phyloP scores from a whole-genome alignment of 768 basidiomycete species.

The Tulasnella calospora region DNA sequence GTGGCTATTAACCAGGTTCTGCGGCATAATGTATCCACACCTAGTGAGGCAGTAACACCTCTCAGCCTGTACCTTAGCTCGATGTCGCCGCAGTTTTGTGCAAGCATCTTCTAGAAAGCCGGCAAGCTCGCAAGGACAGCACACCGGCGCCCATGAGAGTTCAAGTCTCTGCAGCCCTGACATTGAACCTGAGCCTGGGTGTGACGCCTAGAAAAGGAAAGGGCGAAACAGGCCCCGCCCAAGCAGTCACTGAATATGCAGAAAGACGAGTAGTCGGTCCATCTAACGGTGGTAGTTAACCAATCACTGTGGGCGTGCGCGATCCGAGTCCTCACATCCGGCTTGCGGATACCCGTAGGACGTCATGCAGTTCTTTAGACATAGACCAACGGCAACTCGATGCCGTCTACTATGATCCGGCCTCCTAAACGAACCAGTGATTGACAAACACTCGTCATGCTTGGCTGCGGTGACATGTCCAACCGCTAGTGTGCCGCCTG shows the following conservation, averaged over 20 bases:
- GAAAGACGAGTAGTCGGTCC: too few relatives aligned
- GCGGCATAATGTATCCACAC: too few relatives aligned
- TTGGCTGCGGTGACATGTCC: slow-evolving; percentile 1
- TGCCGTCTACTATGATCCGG: not conserved
- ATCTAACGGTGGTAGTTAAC: not conserved
- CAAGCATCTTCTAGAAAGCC: not conserved
- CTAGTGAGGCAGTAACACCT: not conserved
- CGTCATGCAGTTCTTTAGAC: not conserved
- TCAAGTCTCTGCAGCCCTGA: not conserved
- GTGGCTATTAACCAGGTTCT: too few relatives aligned
- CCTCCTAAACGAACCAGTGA: not conserved
- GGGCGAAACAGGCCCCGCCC: too few relatives aligned
- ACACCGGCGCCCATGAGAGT: too few relatives aligned
- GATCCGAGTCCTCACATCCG: not conserved
- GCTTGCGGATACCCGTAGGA: not conserved
- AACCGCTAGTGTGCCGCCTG: not conserved
- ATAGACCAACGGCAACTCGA: not conserved
- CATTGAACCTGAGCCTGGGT: not conserved
- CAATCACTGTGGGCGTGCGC: not conserved
- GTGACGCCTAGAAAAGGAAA: not conserved
- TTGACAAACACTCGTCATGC: not conserved
- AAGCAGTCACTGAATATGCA: too few relatives aligned
- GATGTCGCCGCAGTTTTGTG: not conserved
- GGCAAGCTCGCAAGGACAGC: too few relatives aligned
- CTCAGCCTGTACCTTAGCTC: not conserved